Conservation (phyloP, 306 rosid species). For the Sicyos baderoa region DNA sequence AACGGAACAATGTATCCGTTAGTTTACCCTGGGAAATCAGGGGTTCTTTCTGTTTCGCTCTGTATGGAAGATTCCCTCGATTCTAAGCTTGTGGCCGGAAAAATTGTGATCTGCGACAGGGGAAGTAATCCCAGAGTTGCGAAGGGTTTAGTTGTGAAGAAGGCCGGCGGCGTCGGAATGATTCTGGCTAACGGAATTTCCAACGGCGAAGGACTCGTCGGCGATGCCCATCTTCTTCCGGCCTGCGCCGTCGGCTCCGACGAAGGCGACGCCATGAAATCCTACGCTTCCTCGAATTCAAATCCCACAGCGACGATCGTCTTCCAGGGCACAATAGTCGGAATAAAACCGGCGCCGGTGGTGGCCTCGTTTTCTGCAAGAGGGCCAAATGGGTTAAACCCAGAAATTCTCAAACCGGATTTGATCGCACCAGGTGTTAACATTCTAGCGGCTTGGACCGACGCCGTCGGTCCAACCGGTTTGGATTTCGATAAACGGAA, state of each 20-base stretch:
- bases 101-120: constrained; percentile 72
- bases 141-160: constrained; percentile 71
- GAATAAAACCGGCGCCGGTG: constrained; percentile 86
- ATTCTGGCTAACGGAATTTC: constrained; percentile 64
- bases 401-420: constrained; percentile 78
- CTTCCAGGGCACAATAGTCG: constrained; percentile 65
- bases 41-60: constrained; percentile 50
- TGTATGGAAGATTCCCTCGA: constrained; percentile 82
- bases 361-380: constrained; percentile 74
- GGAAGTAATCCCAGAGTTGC: constrained; percentile 79
- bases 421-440: too few species aligned
- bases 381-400: constrained; percentile 65
- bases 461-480: constrained; percentile 76
- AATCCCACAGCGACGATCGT: constrained; percentile 63
- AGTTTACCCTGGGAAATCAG: constrained; percentile 72
- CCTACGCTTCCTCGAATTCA: constrained; percentile 38
- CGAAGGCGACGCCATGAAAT: constrained; percentile 57
- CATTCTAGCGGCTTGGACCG: constrained; percentile 86
- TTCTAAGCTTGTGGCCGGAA: constrained; percentile 50
- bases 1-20: constrained; percentile 53
- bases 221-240: constrained; percentile 76
- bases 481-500: constrained; percentile 48
- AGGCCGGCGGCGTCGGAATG: constrained; percentile 89
- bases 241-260: constrained; percentile 65
- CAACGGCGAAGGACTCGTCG: constrained; percentile 78